Percentiles rank a stretch among this genome's conserved stretches.
These are phyloP conservation scores for Hirsutella minnesotensis DNA, from an alignment of 2,329 filamentous ascomycete species.

Conservation along the genomic window DNA sequence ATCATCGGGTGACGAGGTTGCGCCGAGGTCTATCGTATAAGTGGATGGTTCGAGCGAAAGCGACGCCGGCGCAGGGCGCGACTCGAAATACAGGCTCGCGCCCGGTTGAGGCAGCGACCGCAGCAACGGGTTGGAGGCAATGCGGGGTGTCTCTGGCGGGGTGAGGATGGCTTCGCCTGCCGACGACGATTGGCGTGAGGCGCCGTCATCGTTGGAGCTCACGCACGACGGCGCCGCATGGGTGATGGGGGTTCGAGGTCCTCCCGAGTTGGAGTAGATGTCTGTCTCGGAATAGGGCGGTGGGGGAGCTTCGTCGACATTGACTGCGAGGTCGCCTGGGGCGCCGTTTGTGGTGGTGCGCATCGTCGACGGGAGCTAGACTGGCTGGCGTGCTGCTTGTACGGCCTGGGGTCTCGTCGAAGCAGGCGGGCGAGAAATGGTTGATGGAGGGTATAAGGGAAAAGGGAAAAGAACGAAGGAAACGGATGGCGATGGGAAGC, in stretches of 20 bases:
- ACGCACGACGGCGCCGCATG: slow-evolving; percentile 10
- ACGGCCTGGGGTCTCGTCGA: too few species aligned
- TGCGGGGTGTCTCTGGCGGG: slow-evolving; percentile 34
- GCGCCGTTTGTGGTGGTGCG: slow-evolving; percentile 4
- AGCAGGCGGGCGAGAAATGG: too few species aligned
- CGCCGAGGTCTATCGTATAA: slow-evolving; percentile 22
- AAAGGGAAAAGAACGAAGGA: too few species aligned
- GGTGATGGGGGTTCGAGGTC: too few species aligned
- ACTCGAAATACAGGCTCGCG: slow-evolving; percentile 30
- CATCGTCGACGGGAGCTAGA: slow-evolving; percentile 5
- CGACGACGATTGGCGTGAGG: slow-evolving; percentile 22
- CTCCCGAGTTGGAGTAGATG: slow-evolving; percentile 32
- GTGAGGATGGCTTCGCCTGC: slow-evolving; percentile 33
- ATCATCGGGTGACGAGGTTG: slow-evolving; percentile 25
- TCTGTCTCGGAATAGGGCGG: slow-evolving; percentile 48
- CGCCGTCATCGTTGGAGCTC: slow-evolving; percentile 20
- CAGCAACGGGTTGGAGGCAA: slow-evolving; percentile 11
- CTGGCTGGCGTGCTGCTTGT: not conserved
- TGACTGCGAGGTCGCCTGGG: slow-evolving; percentile 8
- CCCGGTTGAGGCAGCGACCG: slow-evolving; percentile 9
- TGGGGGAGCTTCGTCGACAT: slow-evolving; percentile 24
- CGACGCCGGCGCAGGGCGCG: slow-evolving; percentile 22
- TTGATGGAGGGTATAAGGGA: too few species aligned
- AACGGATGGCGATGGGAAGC: too few species aligned
- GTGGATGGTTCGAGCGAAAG: slow-evolving; percentile 13